These are phyloP conservation scores for Suillus cothurnatus DNA, from an alignment of 768 basidiomycete species.

Conservation along the genomic window DNA sequence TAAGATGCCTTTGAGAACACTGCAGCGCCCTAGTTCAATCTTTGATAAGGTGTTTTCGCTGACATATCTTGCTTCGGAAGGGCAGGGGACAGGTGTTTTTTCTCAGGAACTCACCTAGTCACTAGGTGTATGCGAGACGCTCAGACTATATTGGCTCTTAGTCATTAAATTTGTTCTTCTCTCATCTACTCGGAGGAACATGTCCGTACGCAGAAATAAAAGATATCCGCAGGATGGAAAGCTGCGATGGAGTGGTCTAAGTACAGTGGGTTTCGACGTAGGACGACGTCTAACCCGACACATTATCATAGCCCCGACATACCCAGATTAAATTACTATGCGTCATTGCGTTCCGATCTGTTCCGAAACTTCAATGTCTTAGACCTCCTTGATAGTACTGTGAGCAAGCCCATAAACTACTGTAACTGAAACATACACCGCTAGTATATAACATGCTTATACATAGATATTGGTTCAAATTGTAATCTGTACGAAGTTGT, in stretches of 20 bases:
- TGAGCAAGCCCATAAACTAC: background rate
- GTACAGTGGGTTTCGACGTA: background rate
- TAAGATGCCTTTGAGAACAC: too few relatives aligned
- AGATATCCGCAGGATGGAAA: background rate
- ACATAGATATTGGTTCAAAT: background rate
- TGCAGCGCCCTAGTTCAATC: too few relatives aligned
- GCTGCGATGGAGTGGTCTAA: background rate
- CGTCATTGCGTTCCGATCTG: too few relatives aligned
- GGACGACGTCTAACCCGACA: background rate
- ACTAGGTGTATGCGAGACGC: background rate
- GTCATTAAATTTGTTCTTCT: background rate
- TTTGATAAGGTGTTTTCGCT: too few relatives aligned
- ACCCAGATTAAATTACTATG: too few relatives aligned
- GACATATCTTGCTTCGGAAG: too few relatives aligned
- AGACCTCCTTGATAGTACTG: background rate
- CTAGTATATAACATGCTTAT: background rate
- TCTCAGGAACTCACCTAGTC: too few relatives aligned
- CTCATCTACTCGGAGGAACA: background rate
- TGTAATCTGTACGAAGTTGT: background rate
- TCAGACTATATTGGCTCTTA: background rate
- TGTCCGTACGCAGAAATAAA: background rate
- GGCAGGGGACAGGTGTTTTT: too few relatives aligned
- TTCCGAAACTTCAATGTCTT: background rate
- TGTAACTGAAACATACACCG: background rate
- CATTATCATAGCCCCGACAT: background rate